Conservation (phyloP, 2,329 filamentous ascomycete genomes). For the Podosphaera fusca region DNA sequence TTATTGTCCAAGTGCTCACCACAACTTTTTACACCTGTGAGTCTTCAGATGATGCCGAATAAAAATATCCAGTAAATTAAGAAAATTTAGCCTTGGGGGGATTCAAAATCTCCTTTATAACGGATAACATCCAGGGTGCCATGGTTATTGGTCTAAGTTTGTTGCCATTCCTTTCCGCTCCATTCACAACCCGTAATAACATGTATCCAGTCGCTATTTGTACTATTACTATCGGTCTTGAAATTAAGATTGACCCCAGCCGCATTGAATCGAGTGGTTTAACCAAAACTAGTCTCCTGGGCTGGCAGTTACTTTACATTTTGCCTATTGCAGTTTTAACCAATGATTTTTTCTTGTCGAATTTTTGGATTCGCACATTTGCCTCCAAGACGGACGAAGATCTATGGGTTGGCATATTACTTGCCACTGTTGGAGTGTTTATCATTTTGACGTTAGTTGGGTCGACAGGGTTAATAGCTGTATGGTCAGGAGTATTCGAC, state of each 20-base stretch:
- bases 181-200: neutral
- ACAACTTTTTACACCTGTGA: slow-evolving; percentile 68
- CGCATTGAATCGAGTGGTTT: slow-evolving; percentile 47
- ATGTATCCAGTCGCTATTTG: slow-evolving; percentile 36
- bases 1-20: slow-evolving; percentile 55
- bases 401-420: slow-evolving; percentile 48
- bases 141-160: slow-evolving; percentile 47
- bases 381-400: slow-evolving; percentile 59
- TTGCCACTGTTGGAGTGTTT: slow-evolving; percentile 41
- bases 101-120: slow-evolving; percentile 66
- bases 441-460: slow-evolving; percentile 53
- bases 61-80: neutral
- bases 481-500: slow-evolving; percentile 49
- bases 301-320: slow-evolving; percentile 73
- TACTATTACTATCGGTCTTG: slow-evolving; percentile 52
- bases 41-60: slow-evolving; percentile 5
- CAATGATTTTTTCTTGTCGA: slow-evolving; percentile 71
- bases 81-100: slow-evolving; percentile 41
- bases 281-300: slow-evolving; percentile 44
- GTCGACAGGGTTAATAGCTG: slow-evolving; percentile 48
- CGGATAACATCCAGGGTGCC: slow-evolving; percentile 57
- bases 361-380: slow-evolving; percentile 68
- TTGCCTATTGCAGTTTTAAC: slow-evolving; percentile 59
- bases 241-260: slow-evolving; percentile 46
- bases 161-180: neutral